Percentiles rank a stretch among this genome's conserved stretches.
Conservation (phyloP, 1,139 yeast genomes). For the Magnusiomyces ingens region DNA sequence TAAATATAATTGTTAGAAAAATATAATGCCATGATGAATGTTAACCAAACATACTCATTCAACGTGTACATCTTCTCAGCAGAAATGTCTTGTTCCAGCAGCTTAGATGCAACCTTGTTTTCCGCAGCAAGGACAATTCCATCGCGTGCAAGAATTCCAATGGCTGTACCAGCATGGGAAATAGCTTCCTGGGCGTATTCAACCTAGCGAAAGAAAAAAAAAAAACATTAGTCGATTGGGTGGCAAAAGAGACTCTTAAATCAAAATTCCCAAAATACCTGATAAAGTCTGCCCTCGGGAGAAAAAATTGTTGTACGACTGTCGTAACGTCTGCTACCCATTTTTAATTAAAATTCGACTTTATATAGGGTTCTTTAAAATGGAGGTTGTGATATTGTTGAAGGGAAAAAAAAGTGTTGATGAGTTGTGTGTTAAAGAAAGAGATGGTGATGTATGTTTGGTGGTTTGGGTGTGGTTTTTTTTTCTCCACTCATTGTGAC, state of each 20-base stretch:
- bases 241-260: not conserved
- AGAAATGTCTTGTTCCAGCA: slow-evolving; percentile 87
- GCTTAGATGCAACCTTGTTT: slow-evolving; percentile 84
- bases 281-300: slow-evolving; percentile 97
- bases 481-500: not conserved
- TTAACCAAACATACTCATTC: slow-evolving; percentile 40
- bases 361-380: not conserved
- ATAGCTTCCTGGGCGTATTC: slow-evolving; percentile 98
- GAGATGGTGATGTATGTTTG: not conserved
- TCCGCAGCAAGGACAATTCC: slow-evolving; percentile 97
- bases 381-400: slow-evolving; percentile 7
- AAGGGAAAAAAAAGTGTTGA: not conserved
- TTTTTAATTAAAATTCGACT: slow-evolving; percentile 19
- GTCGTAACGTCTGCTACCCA: slow-evolving; percentile 82
- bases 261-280: slow-evolving; percentile 37
- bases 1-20: slow-evolving; percentile 22
- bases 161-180: slow-evolving; percentile 95
- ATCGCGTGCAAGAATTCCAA: slow-evolving; percentile 84
- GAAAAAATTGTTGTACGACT: slow-evolving; percentile 97
- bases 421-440: not conserved
- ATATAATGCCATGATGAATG: not conserved
- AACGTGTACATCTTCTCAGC: slow-evolving; percentile 88
- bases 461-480: not conserved
- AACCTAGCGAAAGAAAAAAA: slow-evolving; percentile 38
- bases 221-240: not conserved